phyloP scores from a whole-genome alignment of 345 rosid genomes.

The Cardamine chenopodiifolia region DNA sequence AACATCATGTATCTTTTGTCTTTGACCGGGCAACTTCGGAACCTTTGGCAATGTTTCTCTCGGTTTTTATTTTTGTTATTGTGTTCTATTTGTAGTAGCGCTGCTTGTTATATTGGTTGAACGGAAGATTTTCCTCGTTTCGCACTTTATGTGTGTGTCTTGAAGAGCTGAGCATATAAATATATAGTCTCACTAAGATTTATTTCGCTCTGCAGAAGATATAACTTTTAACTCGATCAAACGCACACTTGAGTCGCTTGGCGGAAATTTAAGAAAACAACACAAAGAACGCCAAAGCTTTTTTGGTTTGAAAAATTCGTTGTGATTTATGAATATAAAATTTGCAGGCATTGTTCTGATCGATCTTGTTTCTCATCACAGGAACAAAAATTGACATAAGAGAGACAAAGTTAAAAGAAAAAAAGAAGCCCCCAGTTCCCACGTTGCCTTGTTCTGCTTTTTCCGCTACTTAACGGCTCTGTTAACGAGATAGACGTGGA shows the following conservation, averaged over 20 bases:
- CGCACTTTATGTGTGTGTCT: constrained; percentile 3
- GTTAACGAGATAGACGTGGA: not conserved
- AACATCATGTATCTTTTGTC: constrained; percentile 3
- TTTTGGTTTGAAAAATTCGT: not conserved
- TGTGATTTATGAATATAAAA: not conserved
- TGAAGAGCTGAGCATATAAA: not conserved
- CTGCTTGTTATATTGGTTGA: constrained; percentile 1
- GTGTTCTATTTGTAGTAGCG: constrained; percentile 5
- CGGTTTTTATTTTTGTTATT: constrained; percentile 3
- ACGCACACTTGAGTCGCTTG: no score
- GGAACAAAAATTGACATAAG: not conserved
- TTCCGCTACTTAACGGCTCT: not conserved
- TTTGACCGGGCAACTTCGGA: constrained; percentile 44
- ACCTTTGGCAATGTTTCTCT: constrained; percentile 46
- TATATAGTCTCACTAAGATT: not conserved
- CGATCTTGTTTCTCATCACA: not conserved
- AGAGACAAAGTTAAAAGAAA: not conserved
- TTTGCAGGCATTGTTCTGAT: not conserved
- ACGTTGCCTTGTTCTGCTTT: not conserved
- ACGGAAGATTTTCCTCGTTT: not conserved
- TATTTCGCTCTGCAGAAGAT: not conserved
- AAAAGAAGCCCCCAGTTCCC: not conserved
- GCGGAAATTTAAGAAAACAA: not conserved
- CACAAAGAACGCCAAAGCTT: not conserved
- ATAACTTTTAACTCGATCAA: not conserved